Percentiles rank a stretch among this genome's conserved stretches.
phyloP scores from a whole-genome alignment of 192 early-diverging fungal species.

The Anaeromyces robustus region DNA sequence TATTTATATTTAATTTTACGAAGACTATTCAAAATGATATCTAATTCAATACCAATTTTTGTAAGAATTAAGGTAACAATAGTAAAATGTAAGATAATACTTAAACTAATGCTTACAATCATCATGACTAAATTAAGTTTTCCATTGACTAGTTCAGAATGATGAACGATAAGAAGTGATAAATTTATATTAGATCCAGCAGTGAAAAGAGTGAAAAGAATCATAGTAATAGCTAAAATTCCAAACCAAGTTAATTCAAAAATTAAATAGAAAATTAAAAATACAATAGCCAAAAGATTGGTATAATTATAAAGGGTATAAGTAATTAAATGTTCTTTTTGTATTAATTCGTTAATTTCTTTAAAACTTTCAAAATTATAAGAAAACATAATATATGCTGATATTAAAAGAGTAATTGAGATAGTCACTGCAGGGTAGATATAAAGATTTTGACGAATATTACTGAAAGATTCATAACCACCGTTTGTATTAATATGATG shows the following conservation, averaged over 20 bases:
- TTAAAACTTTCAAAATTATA: background rate
- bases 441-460: background rate
- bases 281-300: background rate
- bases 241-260: background rate
- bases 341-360: background rate
- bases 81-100: background rate
- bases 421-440: background rate
- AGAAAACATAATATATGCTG: background rate
- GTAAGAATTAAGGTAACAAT: background rate
- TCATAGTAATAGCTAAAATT: background rate
- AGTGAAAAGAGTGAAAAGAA: background rate
- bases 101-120: background rate
- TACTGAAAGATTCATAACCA: background rate
- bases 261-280: background rate
- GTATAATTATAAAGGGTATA: background rate
- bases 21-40: background rate
- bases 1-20: background rate
- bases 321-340: background rate
- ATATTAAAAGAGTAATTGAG: background rate
- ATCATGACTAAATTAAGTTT: background rate
- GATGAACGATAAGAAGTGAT: background rate
- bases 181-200: background rate
- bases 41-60: background rate
- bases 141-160: background rate
- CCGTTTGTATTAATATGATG: background rate